Evolutionary conservation across 2,329 filamentous ascomycete species (phyloP), one percentile per base, ranked within the genome.

Genomic region (Diaporthe nobilis): DNA sequence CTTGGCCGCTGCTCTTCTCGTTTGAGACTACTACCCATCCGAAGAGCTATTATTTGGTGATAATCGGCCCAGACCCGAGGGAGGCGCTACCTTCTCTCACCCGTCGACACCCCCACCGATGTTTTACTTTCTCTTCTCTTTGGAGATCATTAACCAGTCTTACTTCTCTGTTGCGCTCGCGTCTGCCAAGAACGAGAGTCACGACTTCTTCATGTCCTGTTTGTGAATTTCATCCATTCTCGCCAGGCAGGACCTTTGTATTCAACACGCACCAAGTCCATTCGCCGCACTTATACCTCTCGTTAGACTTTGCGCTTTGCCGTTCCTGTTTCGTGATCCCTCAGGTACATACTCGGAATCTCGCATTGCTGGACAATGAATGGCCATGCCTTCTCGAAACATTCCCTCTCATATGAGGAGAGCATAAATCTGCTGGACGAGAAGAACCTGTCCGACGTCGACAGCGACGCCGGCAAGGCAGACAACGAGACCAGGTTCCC

Each of bases 341-440:
- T 44, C 61, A 72, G 25, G 17, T 25, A 25, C 63, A 72, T 74
- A 58, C 71, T 51, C 61, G 60, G 42, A 51, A 55, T 47, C 58
- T 76, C 44, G 49, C 78, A 78, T 81, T 80, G 79, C 80, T 79
- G 80, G 80, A 84, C 80, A 81, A 88, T 88, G 87, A 84, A 83
- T 78, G 82, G 82, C 75, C 82, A 84, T 79, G 82, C 82, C 75
- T 77, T 81, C 31, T 82, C 81, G n/a, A 82, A 80, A 68, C 79
- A 81, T 76, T 82, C 83, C 47, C 81, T 83, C 76, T 82, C 65
- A 25, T 80, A 84, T 71, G 86, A 88, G 81, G 88, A 89, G 82
- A 87, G 85, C 78, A 80, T 85, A 73, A 82, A 82, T 20, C 82
- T 89, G 47, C 81, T 88, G 44, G 85, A 88, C n/a, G 85, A 88